Evolutionary conservation across 805 yeast genomes (phyloP).

Genomic region (Kurtzmaniella cleridarum): DNA sequence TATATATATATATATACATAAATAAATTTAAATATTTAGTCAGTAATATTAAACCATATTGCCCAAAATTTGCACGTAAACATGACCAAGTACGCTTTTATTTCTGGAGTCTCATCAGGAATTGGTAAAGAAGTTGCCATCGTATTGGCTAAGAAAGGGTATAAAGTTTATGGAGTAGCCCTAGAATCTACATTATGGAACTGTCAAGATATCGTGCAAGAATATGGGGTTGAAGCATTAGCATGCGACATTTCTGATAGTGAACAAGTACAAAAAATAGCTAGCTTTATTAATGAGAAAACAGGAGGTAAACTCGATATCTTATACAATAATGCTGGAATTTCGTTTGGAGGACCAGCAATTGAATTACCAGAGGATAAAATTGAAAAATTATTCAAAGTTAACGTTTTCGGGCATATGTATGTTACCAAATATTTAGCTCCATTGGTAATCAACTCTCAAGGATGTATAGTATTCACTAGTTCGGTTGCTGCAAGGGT

Average conservation of each 20-base stretch:
- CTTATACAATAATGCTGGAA: constrained; percentile 40
- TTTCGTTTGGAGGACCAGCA: constrained; percentile 22
- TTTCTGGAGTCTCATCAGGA: constrained; percentile 22
- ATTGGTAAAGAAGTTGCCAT: constrained; percentile 20
- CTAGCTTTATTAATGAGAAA: constrained; percentile 8
- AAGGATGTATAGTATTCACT: constrained; percentile 35
- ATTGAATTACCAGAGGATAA: constrained; percentile 22
- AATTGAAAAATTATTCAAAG: constrained; percentile 18
- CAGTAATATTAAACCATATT: too few relatives aligned
- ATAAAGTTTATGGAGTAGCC: constrained; percentile 13
- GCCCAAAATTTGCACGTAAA: too few relatives aligned
- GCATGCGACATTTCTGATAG: constrained; percentile 32
- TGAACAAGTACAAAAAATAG: constrained; percentile 20
- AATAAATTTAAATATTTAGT: too few relatives aligned
- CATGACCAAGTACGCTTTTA: constrained; percentile 13
- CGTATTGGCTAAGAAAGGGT: constrained; percentile 16
- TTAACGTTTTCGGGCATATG: constrained; percentile 36
- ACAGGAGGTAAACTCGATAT: constrained; percentile 31
- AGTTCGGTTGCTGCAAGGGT: constrained; percentile 28
- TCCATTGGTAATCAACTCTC: constrained; percentile 22
- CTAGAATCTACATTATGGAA: constrained; percentile 10
- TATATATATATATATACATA: too few relatives aligned
- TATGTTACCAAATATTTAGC: constrained; percentile 29
- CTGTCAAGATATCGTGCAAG: constrained; percentile 9
- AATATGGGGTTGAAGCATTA: constrained; percentile 24